A percentile compares a stretch with the other conserved stretches of the same genome.
Evolutionary conservation across 1,284 basidiomycete species (phyloP).

Genomic region (Ustilago shanxiensis): DNA sequence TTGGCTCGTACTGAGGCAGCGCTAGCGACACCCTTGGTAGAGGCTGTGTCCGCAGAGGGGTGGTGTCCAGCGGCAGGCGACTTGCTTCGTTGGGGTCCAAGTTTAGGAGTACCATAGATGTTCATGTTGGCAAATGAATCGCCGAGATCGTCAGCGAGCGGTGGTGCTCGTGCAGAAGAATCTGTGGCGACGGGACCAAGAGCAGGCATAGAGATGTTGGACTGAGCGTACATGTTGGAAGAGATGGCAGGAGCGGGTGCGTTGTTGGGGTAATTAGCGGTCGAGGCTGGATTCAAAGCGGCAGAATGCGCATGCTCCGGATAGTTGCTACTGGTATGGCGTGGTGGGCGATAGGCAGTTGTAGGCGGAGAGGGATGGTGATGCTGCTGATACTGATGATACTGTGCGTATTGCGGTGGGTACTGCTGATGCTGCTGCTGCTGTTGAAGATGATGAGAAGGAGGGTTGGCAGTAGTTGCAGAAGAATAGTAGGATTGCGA

Average conservation of each 20-base stretch:
- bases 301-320: slow-evolving; percentile 36
- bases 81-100: slow-evolving; percentile 46
- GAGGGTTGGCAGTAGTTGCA: slow-evolving; percentile 13
- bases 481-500: slow-evolving; percentile 46
- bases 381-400: slow-evolving; percentile 17
- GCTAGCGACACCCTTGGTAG: slow-evolving; percentile 20
- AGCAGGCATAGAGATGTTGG: slow-evolving; percentile 63
- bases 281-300: slow-evolving; percentile 27
- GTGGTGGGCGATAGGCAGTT: slow-evolving; percentile 17
- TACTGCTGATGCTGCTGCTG: slow-evolving; percentile 18
- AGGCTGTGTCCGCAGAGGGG: background rate
- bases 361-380: slow-evolving; percentile 37
- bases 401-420: slow-evolving; percentile 26
- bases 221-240: slow-evolving; percentile 56
- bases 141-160: slow-evolving; percentile 61
- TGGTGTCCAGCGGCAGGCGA: slow-evolving; percentile 22
- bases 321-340: slow-evolving; percentile 45
- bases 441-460: slow-evolving; percentile 15
- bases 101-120: slow-evolving; percentile 50
- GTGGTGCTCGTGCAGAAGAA: slow-evolving; percentile 37
- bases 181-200: slow-evolving; percentile 32
- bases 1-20: slow-evolving; percentile 51
- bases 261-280: slow-evolving; percentile 14
- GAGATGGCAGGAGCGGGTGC: slow-evolving; percentile 27
- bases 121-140: slow-evolving; percentile 56